phyloP scores from a whole-genome alignment of 2,329 filamentous ascomycete species.

The Fonsecaea pedrosoi region DNA sequence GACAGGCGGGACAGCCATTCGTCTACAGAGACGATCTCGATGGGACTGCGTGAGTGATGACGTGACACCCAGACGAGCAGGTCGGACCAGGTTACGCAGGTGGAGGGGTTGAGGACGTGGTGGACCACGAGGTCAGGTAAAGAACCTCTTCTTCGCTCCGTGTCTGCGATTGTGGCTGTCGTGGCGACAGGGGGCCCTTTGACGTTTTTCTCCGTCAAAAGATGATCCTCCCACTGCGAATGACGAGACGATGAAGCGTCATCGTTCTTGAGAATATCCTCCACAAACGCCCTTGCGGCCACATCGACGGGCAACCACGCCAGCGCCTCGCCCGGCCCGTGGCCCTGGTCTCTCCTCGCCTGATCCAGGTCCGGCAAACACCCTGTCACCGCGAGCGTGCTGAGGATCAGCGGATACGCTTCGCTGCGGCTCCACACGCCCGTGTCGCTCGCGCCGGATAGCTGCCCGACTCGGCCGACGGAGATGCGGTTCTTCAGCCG shows the following conservation, averaged over 20 bases:
- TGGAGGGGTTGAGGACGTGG: conserved; percentile 58
- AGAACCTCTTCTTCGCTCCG: not conserved
- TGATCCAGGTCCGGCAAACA: conserved; percentile 52
- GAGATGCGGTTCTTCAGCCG: conserved; percentile 45
- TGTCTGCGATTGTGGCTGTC: not conserved
- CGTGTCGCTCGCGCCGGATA: conserved; percentile 56
- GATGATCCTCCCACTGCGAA: too few relatives aligned
- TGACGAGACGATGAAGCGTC: not conserved
- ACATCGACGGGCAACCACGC: conserved; percentile 56
- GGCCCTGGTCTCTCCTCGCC: not conserved
- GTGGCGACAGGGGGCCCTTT: not conserved
- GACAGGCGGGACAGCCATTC: conserved; percentile 55
- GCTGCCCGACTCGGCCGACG: conserved; percentile 60
- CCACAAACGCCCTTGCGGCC: conserved; percentile 47
- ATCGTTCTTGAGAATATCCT: conserved; percentile 27
- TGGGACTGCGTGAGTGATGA: not conserved
- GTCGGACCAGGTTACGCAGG: conserved; percentile 19
- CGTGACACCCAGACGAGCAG: conserved; percentile 15
- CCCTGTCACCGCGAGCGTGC: conserved; percentile 52
- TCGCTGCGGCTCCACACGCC: conserved; percentile 61
- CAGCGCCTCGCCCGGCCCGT: conserved; percentile 46
- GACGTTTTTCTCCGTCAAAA: not conserved
- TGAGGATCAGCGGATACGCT: conserved; percentile 60
- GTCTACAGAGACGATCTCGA: conserved; percentile 50
- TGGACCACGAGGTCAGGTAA: conserved; percentile 45